Conservation (phyloP, 2,329 filamentous ascomycete genomes). For the Amphichorda felina region DNA sequence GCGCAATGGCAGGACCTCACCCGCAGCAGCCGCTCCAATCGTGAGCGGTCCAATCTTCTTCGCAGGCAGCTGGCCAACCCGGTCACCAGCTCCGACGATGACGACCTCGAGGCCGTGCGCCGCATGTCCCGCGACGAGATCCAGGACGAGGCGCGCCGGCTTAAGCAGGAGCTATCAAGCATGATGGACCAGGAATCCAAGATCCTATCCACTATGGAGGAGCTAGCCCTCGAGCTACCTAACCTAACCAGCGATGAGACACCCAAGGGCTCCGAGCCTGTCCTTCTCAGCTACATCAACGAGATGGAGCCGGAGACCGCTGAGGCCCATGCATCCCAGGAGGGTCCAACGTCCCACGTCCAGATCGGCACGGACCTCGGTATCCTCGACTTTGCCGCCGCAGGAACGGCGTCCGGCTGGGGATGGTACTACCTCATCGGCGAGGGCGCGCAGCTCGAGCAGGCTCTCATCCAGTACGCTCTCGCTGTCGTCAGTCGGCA, state of each 20-base stretch:
- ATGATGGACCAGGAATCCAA: conserved; percentile 52
- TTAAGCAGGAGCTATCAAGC: conserved; percentile 50
- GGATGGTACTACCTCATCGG: conserved; percentile 97
- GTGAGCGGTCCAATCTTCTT: conserved; percentile 55
- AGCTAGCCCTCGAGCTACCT: conserved; percentile 66
- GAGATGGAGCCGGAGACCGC: conserved; percentile 37
- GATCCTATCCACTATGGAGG: conserved; percentile 54
- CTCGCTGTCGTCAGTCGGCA: conserved; percentile 58
- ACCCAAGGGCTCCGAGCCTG: conserved; percentile 55
- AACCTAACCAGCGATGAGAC: conserved; percentile 74
- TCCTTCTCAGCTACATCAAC: conserved; percentile 69
- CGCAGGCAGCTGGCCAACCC: conserved; percentile 42
- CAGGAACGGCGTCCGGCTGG: conserved; percentile 79
- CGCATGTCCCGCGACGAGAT: conserved; percentile 36
- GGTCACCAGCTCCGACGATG: conserved; percentile 30
- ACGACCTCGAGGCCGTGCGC: conserved; percentile 21
- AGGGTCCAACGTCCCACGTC: conserved; percentile 61
- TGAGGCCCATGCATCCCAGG: conserved; percentile 19
- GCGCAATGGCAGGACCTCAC: conserved; percentile 50
- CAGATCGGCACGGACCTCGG: conserved; percentile 78
- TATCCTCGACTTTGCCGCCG: conserved; percentile 79
- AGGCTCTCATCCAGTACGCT: conserved; percentile 82
- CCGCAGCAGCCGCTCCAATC: conserved; percentile 43
- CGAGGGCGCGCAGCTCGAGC: conserved; percentile 86
- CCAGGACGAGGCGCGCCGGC: conserved; percentile 47